Conservation (phyloP, 371 early-diverging fungal genomes). For the Saksenaea oblongispora region DNA sequence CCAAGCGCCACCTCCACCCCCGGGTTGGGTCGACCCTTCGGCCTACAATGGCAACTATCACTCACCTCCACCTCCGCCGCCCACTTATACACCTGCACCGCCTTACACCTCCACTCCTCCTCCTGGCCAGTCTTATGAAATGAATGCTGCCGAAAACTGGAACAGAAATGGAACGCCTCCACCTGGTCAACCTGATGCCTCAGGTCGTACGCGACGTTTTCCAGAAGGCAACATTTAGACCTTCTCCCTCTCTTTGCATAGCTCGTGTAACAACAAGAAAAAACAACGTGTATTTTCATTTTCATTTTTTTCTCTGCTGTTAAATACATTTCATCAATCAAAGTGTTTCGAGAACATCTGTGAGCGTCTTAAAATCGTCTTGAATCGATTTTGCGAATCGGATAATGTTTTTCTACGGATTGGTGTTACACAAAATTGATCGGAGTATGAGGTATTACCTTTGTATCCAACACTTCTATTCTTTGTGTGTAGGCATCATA, state of each 20-base stretch:
- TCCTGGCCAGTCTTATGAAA: slow-evolving; percentile 22
- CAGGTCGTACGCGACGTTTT: slow-evolving; percentile 9
- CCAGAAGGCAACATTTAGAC: slow-evolving; percentile 8
- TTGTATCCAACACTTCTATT: slow-evolving; percentile 87
- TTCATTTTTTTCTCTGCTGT: not conserved
- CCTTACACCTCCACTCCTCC: not conserved
- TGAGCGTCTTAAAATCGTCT: slow-evolving; percentile 58
- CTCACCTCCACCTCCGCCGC: slow-evolving; percentile 20
- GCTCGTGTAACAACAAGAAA: not conserved
- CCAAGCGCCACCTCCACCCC: slow-evolving; percentile 26
- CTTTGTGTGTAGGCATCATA: slow-evolving; percentile 92
- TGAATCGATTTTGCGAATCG: slow-evolving; percentile 64
- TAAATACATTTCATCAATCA: not conserved
- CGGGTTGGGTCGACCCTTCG: slow-evolving; percentile 56
- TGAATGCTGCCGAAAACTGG: slow-evolving; percentile 20
- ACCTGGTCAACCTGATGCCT: not conserved
- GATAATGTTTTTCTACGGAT: slow-evolving; percentile 56
- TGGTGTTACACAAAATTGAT: not conserved
- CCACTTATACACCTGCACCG: slow-evolving; percentile 15
- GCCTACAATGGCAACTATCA: slow-evolving; percentile 49
- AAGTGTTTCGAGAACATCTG: slow-evolving; percentile 58
- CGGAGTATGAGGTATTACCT: slow-evolving; percentile 24
- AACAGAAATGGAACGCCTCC: slow-evolving; percentile 2
- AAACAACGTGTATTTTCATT: not conserved
- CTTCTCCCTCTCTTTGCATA: not conserved